Conservation (phyloP, 2,329 filamentous ascomycete species). For the Botryotinia calthae region DNA sequence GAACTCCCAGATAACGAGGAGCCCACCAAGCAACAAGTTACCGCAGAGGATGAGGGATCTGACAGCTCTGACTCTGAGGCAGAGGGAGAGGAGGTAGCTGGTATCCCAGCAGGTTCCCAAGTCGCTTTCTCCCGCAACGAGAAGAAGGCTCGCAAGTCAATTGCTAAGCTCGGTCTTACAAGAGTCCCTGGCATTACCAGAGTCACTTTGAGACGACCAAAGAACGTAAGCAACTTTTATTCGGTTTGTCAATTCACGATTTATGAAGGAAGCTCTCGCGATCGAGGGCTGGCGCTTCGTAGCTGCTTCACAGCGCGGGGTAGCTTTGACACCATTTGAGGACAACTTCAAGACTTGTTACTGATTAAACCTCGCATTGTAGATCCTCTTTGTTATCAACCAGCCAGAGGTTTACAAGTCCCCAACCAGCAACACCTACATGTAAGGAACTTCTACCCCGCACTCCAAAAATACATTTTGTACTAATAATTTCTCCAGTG, state of each 20-base stretch:
- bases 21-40: conserved; percentile 68
- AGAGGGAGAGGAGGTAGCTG: conserved; percentile 69
- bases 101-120: conserved; percentile 74
- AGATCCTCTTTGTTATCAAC: conserved; percentile 99
- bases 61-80: conserved; percentile 72
- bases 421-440: conserved; percentile 98
- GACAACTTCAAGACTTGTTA: conserved; percentile 4
- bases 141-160: conserved; percentile 99
- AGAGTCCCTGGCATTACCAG: conserved; percentile 96
- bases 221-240: conserved; percentile 74
- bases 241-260: background rate
- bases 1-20: conserved; percentile 87
- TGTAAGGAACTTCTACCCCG: conserved; percentile 60
- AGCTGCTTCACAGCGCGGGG: background rate
- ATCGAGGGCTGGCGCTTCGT: background rate
- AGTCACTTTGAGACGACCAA: conserved; percentile 95
- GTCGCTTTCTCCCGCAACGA: conserved; percentile 98
- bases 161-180: conserved; percentile 96
- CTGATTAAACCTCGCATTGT: conserved; percentile 24
- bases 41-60: conserved; percentile 70
- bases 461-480: conserved; percentile 4
- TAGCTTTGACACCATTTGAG: background rate
- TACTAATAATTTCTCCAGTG: conserved; percentile 53
- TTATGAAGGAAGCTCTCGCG: background rate
- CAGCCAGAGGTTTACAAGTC: conserved; percentile 99